These are phyloP conservation scores for Dactylonectria estremocensis DNA, from an alignment of 2,329 filamentous ascomycete species.

Conservation along the genomic window DNA sequence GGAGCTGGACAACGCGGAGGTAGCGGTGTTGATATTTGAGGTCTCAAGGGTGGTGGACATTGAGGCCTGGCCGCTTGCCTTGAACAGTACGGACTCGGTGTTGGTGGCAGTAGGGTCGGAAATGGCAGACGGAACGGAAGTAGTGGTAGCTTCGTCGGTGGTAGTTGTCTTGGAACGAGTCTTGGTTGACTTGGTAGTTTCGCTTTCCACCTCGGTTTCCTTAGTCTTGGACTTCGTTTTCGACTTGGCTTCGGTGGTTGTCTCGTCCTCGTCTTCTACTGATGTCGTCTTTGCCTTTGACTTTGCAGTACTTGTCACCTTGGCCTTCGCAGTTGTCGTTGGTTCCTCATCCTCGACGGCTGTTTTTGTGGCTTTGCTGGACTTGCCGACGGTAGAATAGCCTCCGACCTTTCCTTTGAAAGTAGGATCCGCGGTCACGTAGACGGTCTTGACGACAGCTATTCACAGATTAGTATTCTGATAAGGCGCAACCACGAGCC, in stretches of 20 bases:
- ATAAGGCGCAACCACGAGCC: slow-evolving; percentile 32
- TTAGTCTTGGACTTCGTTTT: slow-evolving; percentile 32
- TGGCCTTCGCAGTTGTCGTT: slow-evolving; percentile 18
- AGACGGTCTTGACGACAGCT: slow-evolving; percentile 57
- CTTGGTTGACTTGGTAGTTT: slow-evolving; percentile 24
- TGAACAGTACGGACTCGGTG: slow-evolving; percentile 50
- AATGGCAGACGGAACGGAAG: slow-evolving; percentile 49
- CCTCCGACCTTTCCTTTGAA: slow-evolving; percentile 62
- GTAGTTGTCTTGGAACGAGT: slow-evolving; percentile 34
- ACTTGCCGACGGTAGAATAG: slow-evolving; percentile 55
- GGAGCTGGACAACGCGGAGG: slow-evolving; percentile 39
- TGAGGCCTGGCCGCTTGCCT: slow-evolving; percentile 47
- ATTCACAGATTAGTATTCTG: slow-evolving; percentile 16
- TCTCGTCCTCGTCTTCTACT: slow-evolving; percentile 36
- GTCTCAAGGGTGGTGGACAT: slow-evolving; percentile 23
- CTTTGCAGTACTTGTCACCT: slow-evolving; percentile 33
- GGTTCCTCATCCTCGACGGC: slow-evolving; percentile 24
- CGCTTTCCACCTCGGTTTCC: slow-evolving; percentile 19
- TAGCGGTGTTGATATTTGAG: slow-evolving; percentile 34
- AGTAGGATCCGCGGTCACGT: slow-evolving; percentile 58
- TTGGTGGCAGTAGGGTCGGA: slow-evolving; percentile 44
- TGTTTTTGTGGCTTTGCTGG: slow-evolving; percentile 34
- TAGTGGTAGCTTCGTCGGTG: slow-evolving; percentile 36
- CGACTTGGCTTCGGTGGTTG: slow-evolving; percentile 35
- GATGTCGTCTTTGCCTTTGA: slow-evolving; percentile 40